A percentile compares a stretch with the other conserved stretches of the same genome.
phyloP scores from a whole-genome alignment of 2,329 filamentous ascomycete species.

The Clarireedia paspali region DNA sequence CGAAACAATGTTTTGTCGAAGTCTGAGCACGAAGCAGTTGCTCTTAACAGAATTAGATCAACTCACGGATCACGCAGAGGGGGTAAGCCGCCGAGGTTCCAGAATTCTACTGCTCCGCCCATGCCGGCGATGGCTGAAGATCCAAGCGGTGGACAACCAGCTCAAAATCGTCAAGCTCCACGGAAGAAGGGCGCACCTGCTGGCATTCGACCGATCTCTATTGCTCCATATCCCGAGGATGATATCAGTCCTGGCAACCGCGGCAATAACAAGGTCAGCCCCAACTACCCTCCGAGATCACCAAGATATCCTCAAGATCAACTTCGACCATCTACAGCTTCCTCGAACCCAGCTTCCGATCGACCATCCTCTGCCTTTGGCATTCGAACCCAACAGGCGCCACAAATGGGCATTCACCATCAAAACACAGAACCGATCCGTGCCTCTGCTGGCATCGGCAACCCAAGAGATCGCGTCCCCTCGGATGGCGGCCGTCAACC shows the following conservation, averaged over 20 bases:
- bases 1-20: constrained; percentile 80
- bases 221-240: constrained; percentile 65
- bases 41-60: constrained; percentile 79
- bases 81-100: constrained; percentile 52
- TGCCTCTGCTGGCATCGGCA: constrained; percentile 34
- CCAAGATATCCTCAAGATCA: constrained; percentile 36
- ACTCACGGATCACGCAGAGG: constrained; percentile 64
- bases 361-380: constrained; percentile 40
- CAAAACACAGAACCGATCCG: constrained; percentile 29
- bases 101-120: constrained; percentile 32
- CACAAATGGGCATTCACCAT: constrained; percentile 8
- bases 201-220: constrained; percentile 23
- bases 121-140: constrained; percentile 27
- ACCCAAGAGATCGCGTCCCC: constrained; percentile 21
- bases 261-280: neutral
- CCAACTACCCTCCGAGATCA: constrained; percentile 2
- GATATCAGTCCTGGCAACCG: constrained; percentile 34
- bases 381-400: constrained; percentile 33
- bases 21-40: constrained; percentile 86
- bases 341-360: constrained; percentile 36
- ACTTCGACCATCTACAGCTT: constrained; percentile 23
- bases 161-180: constrained; percentile 5
- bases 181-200: constrained; percentile 9
- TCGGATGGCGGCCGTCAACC: constrained; percentile 8
- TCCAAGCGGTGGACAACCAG: constrained; percentile 22